Evolutionary conservation across 768 basidiomycete genomes (phyloP).

Genomic region (Podaxis carcinomalis): DNA sequence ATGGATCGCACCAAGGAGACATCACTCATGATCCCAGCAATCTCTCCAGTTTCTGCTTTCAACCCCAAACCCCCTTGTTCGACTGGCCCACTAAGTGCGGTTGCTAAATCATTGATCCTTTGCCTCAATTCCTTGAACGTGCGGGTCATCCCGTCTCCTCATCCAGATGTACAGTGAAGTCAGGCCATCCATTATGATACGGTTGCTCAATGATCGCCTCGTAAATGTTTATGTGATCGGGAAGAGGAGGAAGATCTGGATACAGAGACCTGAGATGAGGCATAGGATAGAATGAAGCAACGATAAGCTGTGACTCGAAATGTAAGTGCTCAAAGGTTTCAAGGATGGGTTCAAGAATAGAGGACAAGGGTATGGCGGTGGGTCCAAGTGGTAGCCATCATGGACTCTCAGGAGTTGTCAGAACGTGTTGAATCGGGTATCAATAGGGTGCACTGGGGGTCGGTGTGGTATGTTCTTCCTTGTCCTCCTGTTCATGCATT

Average conservation of each 20-base stretch:
- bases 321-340: too few relatives aligned
- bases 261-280: constrained; percentile 48
- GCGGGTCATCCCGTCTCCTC: constrained; percentile 39
- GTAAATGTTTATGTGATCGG: constrained; percentile 54
- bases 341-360: too few relatives aligned
- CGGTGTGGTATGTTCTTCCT: too few relatives aligned
- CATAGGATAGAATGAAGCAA: constrained; percentile 29
- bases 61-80: constrained; percentile 54
- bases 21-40: constrained; percentile 65
- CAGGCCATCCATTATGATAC: constrained; percentile 48
- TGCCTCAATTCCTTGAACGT: constrained; percentile 47
- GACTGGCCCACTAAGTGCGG: constrained; percentile 43
- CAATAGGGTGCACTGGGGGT: too few relatives aligned
- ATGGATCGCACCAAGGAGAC: constrained; percentile 53
- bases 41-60: constrained; percentile 39
- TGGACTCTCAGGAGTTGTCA: too few relatives aligned
- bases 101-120: constrained; percentile 48
- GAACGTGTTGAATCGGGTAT: too few relatives aligned
- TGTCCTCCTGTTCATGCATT: too few relatives aligned
- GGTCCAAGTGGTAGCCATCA: too few relatives aligned
- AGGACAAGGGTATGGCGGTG: too few relatives aligned
- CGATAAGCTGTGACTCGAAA: too few relatives aligned
- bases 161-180: constrained; percentile 54
- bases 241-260: constrained; percentile 38
- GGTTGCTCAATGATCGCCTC: constrained; percentile 49